Conservation (phyloP, 352 stramenopile species). For the Discostella stelligera region DNA sequence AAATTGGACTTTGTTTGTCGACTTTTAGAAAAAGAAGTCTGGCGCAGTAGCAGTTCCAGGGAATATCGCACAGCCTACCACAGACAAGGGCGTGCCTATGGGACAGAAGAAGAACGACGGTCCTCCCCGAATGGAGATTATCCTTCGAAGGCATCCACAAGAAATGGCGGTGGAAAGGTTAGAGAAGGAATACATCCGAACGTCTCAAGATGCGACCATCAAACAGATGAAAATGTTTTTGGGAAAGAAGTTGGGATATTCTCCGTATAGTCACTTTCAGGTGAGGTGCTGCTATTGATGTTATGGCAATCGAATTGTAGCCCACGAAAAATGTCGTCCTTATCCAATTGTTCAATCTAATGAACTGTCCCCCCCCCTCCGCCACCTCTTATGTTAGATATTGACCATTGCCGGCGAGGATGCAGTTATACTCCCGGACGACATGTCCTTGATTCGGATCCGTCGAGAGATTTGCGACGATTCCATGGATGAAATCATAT, state of each 20-base stretch:
- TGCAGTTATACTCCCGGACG: slow-evolving; percentile 41
- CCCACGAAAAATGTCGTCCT: no score
- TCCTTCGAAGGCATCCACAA: slow-evolving; percentile 51
- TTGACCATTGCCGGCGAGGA: slow-evolving; percentile 36
- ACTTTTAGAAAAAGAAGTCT: slow-evolving; percentile 23
- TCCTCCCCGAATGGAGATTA: slow-evolving; percentile 42
- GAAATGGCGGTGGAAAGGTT: slow-evolving; percentile 49
- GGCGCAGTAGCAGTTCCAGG: background rate
- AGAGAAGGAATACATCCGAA: slow-evolving; percentile 55
- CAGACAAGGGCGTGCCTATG: no score
- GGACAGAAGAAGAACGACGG: background rate
- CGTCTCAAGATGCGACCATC: slow-evolving; percentile 48
- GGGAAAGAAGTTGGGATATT: slow-evolving; percentile 49
- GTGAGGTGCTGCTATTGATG: slow-evolving; percentile 1
- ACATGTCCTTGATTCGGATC: slow-evolving; percentile 45
- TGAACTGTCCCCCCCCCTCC: background rate
- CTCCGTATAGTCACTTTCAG: slow-evolving; percentile 47
- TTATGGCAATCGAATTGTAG: no score
- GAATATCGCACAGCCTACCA: no score
- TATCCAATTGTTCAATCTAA: no score
- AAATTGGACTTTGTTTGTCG: background rate
- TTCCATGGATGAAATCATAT: slow-evolving; percentile 40
- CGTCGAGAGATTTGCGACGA: slow-evolving; percentile 49
- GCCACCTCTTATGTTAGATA: slow-evolving; percentile 24
- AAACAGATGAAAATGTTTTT: slow-evolving; percentile 57